Evolutionary conservation across 2,329 filamentous ascomycete genomes (phyloP), one percentile per base, ranked within the genome.

Genomic region (Cladophialophora chaetospira): DNA sequence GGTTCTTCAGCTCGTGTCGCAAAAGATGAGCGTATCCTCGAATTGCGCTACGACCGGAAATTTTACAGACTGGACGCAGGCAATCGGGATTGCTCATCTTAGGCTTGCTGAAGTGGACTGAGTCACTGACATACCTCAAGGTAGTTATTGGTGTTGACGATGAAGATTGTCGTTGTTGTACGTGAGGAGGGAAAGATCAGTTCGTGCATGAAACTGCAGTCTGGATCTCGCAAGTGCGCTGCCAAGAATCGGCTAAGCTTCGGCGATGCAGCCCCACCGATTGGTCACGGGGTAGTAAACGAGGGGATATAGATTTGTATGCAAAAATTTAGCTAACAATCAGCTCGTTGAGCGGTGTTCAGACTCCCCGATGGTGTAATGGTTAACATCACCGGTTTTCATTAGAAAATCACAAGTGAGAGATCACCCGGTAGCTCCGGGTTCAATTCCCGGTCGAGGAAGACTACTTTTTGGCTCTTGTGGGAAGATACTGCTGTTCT

Each of bases 1-100:
- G 83, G 83, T 84, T 87, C 83, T 86, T 85, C 81, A 84, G 82
- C 84, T 84, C 82, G 75, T 82, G 74, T 71, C 69, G 75, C 68
- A 59, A 63, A 58, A 60, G 57, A 63, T 62, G 60, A 64, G 60
- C 59, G 60, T 65, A 52, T 65, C 61, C 55, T 10, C 11, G 45
- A 31, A 43, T 19, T 55, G 54, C 50, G 49, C 19, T 19, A 15
- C 36, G 3, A 25, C 33, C 45, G 57, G 44, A 61, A 60, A 63
- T 59, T 43, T 29, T 64, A 64, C 62, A 63, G 53, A 58, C 47
- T 47, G 53, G 46, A 25, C 8, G 25, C 9, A 5, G 19, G 33
- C 42, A 57, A 29, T 44, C 43, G 36, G 53, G 61, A 66, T 60
- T 63, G 61, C 61, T 63, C 63, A 66, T 63, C 61, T 57, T 53